Evolutionary conservation across 768 basidiomycete species (phyloP), one percentile per base, ranked within the genome.

Genomic region (Pulveroboletus sp.): DNA sequence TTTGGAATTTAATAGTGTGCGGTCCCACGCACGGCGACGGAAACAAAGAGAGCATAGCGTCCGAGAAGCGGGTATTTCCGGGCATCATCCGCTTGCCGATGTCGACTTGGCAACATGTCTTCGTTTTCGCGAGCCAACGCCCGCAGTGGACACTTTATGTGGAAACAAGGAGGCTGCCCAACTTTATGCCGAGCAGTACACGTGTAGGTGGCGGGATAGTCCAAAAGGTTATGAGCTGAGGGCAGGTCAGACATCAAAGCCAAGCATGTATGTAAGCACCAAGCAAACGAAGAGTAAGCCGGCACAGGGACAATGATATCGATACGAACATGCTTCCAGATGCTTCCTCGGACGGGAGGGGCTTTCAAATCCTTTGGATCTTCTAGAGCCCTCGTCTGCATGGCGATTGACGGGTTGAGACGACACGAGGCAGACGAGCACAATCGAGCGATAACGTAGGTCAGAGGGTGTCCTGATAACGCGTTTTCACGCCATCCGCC

Each of bases 291-390:
- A 37, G 35, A 38, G 24, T 33, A 26, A n/a, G 35, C 11, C 31
- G 32, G 31, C 26, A 21, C 31, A 46, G 47, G 47, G 31, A 59
- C 32, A 21, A 30, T 18, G 26, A 28, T 28, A 41, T 32, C 21
- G 1, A 11, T 24, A 18, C 15, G 28, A 24, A 37, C 5, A 15
- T 24, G 30, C 8, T 21, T 14, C 27, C 35, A 18, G 18, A 6
- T 38, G 13, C 17, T 30, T 41, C 14, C 26, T 53, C 33, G 61
- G 61, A 14, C 18, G 14, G 44, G 42, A 27, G 7, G 41, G 55
- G 61, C 27, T 42, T 30, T 43, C n/a, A 37, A 39, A 18, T 6
- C 4, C 46, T 43, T 18, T 6, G 27, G 27, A 6, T 6, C 27
- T 28, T 28, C 27, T 4, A 21, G 14, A 35, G 44, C 18, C 47